phyloP scores from a whole-genome alignment of 2,329 filamentous ascomycete genomes.

The Neofusicoccum sp. region DNA sequence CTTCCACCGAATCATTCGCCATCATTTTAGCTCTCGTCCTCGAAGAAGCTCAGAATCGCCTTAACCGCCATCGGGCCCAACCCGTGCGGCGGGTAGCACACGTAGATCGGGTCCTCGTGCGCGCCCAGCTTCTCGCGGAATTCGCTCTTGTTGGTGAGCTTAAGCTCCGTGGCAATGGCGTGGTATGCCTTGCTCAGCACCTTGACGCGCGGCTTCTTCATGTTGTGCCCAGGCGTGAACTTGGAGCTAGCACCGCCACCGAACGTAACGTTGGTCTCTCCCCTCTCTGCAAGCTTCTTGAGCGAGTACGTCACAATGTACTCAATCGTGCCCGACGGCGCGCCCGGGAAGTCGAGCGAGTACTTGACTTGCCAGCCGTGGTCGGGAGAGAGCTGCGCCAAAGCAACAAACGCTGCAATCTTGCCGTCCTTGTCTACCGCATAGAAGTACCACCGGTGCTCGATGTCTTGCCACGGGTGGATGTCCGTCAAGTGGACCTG shows the following conservation, averaged over 20 bases:
- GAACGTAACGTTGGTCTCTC: constrained; percentile 73
- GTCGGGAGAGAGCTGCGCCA: constrained; percentile 75
- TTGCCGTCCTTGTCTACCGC: constrained; percentile 70
- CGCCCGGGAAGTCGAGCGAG: constrained; percentile 85
- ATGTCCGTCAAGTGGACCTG: constrained; percentile 92
- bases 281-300: constrained; percentile 57
- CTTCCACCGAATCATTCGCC: background rate
- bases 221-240: constrained; percentile 75
- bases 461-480: constrained; percentile 78
- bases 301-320: constrained; percentile 73
- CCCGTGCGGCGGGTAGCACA: constrained; percentile 85
- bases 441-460: constrained; percentile 83
- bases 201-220: constrained; percentile 76
- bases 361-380: constrained; percentile 96
- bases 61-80: constrained; percentile 77
- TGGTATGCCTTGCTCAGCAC: constrained; percentile 81
- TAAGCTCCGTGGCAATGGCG: constrained; percentile 75
- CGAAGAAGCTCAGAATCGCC: constrained; percentile 88
- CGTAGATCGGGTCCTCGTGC: constrained; percentile 78
- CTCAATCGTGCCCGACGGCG: constrained; percentile 86
- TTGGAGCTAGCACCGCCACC: constrained; percentile 76
- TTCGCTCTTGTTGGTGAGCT: constrained; percentile 78
- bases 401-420: constrained; percentile 74
- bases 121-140: constrained; percentile 91
- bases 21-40: too few species aligned